These are phyloP conservation scores for Cyclotella cryptica DNA, from an alignment of 108 stramenopile species.

Conservation along the genomic window DNA sequence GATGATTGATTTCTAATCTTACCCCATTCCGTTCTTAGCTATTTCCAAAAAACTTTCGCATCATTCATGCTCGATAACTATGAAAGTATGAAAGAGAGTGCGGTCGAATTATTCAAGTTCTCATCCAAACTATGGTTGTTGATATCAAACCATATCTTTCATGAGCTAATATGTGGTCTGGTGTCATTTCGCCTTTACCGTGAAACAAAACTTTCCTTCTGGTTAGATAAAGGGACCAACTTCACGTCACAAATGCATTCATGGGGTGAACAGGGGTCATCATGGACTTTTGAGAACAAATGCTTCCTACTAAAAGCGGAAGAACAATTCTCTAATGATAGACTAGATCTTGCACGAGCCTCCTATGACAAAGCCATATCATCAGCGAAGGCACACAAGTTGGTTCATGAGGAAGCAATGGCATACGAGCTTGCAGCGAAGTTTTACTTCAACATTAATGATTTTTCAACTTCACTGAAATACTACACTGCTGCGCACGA, in stretches of 20 bases:
- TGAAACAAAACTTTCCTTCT: neutral
- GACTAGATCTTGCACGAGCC: neutral
- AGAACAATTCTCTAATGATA: conserved; percentile 9
- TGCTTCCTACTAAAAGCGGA: conserved; percentile 23
- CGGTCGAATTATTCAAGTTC: neutral
- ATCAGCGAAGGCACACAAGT: conserved; percentile 13
- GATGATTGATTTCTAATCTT: neutral
- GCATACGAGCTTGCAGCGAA: neutral
- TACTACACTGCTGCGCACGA: neutral
- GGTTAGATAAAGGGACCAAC: neutral
- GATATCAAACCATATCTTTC: neutral
- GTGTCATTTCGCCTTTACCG: conserved; percentile 14
- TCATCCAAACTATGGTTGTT: neutral
- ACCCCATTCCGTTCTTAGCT: neutral
- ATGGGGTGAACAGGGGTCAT: conserved; percentile 9
- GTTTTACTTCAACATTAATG: neutral
- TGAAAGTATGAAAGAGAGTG: neutral
- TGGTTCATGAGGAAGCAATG: conserved; percentile 14
- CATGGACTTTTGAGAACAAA: conserved; percentile 34
- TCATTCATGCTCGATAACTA: neutral
- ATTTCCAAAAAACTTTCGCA: neutral
- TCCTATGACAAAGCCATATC: conserved; percentile 24
- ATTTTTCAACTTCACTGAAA: neutral
- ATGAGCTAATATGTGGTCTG: conserved; percentile 3
- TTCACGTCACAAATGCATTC: neutral